Conservation (phyloP, 805 yeast species). For the Monosporozyma aquatica region DNA sequence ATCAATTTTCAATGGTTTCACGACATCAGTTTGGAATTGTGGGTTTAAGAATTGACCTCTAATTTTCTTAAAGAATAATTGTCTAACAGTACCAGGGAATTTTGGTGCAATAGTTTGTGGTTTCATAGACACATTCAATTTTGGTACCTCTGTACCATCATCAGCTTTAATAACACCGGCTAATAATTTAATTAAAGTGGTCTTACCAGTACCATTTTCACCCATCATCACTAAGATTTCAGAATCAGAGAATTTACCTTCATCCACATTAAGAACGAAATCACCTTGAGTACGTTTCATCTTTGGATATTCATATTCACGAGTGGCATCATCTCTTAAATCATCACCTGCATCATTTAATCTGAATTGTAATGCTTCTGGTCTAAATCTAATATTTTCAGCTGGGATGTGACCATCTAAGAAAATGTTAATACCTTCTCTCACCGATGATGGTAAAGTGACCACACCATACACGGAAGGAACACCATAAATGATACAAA, state of each 20-base stretch:
- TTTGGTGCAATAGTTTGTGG: conserved; percentile 99
- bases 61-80: conserved; percentile 91
- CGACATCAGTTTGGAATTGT: conserved; percentile 96
- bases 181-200: conserved; percentile 89
- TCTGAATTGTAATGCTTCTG: conserved; percentile 90
- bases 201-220: conserved; percentile 99
- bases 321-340: conserved; percentile 64
- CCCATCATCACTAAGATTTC: conserved; percentile 99
- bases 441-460: conserved; percentile 88
- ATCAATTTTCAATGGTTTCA: conserved; percentile 88
- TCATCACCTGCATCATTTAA: conserved; percentile 82
- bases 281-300: conserved; percentile 94
- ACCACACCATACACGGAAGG: conserved; percentile 99
- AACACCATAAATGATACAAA: conserved; percentile 94
- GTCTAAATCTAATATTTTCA: conserved; percentile 94
- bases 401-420: conserved; percentile 96
- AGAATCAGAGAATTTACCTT: conserved; percentile 90
- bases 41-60: conserved; percentile 90
- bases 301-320: conserved; percentile 66
- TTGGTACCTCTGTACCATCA: conserved; percentile 73
- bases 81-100: conserved; percentile 97
- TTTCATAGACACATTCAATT: conserved; percentile 90
- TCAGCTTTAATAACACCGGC: conserved; percentile 93
- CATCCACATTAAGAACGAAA: conserved; percentile 71
- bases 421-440: conserved; percentile 98